Evolutionary conservation across 116 monocot genomes (phyloP).

Genomic region (Trichopus zeylanicus): DNA sequence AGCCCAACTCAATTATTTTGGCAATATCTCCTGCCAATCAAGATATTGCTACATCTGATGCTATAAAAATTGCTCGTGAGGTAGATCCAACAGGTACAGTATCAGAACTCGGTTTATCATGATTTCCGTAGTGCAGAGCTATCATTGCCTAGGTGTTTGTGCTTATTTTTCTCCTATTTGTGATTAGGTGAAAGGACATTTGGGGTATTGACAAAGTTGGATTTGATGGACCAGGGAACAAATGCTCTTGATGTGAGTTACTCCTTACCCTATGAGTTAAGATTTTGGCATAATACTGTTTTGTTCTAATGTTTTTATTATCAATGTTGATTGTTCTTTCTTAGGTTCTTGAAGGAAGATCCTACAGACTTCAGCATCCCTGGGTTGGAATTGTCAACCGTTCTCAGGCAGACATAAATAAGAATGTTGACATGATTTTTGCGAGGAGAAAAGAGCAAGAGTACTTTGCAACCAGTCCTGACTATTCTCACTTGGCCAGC

Average conservation of each 20-base stretch:
- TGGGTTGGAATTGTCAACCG: conserved; percentile 80
- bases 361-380: conserved; percentile 44
- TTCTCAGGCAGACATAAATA: conserved; percentile 73
- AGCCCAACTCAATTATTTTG: conserved; percentile 67
- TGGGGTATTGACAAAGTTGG: conserved; percentile 69
- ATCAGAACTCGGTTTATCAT: background rate
- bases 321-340: background rate
- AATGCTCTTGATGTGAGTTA: conserved; percentile 63
- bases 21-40: conserved; percentile 82
- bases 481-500: conserved; percentile 60
- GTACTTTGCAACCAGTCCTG: conserved; percentile 57
- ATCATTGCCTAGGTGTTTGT: background rate
- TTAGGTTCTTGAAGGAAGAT: conserved; percentile 70
- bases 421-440: conserved; percentile 56
- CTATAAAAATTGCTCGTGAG: conserved; percentile 54
- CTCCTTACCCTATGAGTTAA: background rate
- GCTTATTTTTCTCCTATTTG: background rate
- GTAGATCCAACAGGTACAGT: conserved; percentile 56
- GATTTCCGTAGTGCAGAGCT: background rate
- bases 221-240: conserved; percentile 76
- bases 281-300: background rate
- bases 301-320: background rate
- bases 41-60: conserved; percentile 80
- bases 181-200: conserved; percentile 65
- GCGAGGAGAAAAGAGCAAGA: conserved; percentile 57